A percentile compares a stretch with the other conserved stretches of the same genome.
phyloP scores from a whole-genome alignment of 2,329 filamentous ascomycete genomes.

The Claviceps sp. region DNA sequence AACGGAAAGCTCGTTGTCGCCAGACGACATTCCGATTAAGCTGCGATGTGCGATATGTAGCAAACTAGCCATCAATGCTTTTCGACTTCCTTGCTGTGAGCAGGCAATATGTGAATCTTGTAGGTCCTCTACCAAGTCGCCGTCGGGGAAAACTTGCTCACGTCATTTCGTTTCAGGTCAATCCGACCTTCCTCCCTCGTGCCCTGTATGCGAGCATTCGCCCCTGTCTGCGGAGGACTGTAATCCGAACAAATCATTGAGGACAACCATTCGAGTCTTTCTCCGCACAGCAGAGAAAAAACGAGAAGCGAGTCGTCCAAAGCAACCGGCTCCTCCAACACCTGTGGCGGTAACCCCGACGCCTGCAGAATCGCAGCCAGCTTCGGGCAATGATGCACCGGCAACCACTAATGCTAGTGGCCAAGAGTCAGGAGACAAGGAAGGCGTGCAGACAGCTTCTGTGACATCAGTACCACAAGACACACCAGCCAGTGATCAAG shows the following conservation, averaged over 20 bases:
- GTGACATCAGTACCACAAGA: background rate
- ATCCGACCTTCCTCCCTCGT: constrained; percentile 59
- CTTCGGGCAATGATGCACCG: background rate
- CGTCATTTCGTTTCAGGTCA: constrained; percentile 45
- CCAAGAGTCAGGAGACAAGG: background rate
- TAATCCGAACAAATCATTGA: constrained; percentile 78
- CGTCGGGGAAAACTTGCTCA: background rate
- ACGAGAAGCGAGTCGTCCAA: constrained; percentile 50
- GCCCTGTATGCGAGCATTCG: constrained; percentile 85
- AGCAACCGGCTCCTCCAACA: constrained; percentile 29
- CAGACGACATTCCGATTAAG: constrained; percentile 89
- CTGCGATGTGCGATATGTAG: constrained; percentile 89
- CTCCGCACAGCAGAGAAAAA: constrained; percentile 87
- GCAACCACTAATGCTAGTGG: background rate
- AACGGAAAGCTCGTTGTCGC: constrained; percentile 51
- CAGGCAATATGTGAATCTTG: constrained; percentile 87
- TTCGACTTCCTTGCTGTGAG: constrained; percentile 86
- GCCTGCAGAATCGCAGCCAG: background rate
- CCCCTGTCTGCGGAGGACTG: constrained; percentile 79
- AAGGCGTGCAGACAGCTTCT: background rate
- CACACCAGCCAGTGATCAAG: background rate
- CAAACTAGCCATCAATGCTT: constrained; percentile 80
- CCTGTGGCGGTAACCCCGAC: constrained; percentile 28
- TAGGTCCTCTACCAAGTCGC: constrained; percentile 22
- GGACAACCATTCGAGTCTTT: constrained; percentile 85